These are phyloP conservation scores for Microsporum audouinii DNA, from an alignment of 2,329 filamentous ascomycete species.

Conservation along the genomic window DNA sequence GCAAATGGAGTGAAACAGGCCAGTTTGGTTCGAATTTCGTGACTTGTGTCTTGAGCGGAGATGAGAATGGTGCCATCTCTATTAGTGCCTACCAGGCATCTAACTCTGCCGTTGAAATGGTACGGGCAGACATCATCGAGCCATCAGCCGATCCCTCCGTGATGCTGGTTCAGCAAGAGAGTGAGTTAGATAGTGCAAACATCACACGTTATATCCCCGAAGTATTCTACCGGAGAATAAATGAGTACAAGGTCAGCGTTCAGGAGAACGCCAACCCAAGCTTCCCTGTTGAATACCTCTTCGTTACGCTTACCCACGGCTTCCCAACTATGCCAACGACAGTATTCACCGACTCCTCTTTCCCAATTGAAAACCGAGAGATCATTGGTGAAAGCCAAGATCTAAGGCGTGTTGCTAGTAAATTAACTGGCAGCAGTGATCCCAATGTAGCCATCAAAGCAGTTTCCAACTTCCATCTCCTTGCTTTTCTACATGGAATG, in stretches of 20 bases:
- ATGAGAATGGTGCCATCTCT: constrained; percentile 75
- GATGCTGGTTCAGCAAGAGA: constrained; percentile 90
- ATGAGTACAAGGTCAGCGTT: constrained; percentile 91
- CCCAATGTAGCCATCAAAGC: constrained; percentile 51
- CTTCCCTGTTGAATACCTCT: constrained; percentile 92
- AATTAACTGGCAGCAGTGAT: constrained; percentile 55
- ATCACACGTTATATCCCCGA: constrained; percentile 86
- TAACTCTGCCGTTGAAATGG: constrained; percentile 94
- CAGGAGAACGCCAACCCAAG: constrained; percentile 94
- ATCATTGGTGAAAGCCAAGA: constrained; percentile 79
- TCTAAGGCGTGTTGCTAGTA: constrained; percentile 53
- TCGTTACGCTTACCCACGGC: constrained; percentile 91
- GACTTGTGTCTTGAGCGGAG: constrained; percentile 89
- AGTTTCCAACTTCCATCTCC: constrained; percentile 85
- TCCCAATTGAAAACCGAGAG: constrained; percentile 86
- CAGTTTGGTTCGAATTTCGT: constrained; percentile 94
- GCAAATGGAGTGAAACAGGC: constrained; percentile 94
- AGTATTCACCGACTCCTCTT: constrained; percentile 58
- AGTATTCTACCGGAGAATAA: constrained; percentile 89
- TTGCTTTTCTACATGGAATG: constrained; percentile 75
- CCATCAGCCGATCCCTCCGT: constrained; percentile 83
- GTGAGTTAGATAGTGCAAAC: constrained; percentile 63
- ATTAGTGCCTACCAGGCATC: constrained; percentile 91
- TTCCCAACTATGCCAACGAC: constrained; percentile 75
- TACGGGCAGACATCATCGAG: constrained; percentile 85